Evolutionary conservation across 2,329 filamentous ascomycete species (phyloP).

Genomic region (Plectosphaerella plurivora): DNA sequence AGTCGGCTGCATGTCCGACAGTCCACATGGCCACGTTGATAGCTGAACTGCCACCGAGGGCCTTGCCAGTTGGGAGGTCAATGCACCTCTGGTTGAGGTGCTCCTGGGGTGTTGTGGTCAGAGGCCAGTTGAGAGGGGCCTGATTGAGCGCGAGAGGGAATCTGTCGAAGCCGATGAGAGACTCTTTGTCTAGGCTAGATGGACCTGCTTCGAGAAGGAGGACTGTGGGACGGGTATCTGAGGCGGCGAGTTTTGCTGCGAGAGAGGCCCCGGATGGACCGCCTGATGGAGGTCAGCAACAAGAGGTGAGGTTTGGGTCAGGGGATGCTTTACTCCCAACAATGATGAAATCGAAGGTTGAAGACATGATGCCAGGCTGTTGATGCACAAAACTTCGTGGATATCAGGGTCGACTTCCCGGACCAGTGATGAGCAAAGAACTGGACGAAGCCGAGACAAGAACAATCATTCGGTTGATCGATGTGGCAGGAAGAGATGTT

Average conservation of each 20-base stretch:
- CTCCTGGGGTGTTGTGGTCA: background rate
- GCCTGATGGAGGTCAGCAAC: background rate
- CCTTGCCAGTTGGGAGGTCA: background rate
- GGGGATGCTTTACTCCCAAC: background rate
- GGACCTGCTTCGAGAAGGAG: background rate
- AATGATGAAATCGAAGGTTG: background rate
- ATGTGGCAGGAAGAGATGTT: too few relatives aligned
- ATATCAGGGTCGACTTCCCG: too few relatives aligned
- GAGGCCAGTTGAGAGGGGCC: background rate
- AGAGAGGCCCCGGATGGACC: background rate
- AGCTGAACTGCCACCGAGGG: background rate
- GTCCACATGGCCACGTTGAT: background rate
- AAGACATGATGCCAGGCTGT: too few relatives aligned
- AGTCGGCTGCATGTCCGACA: background rate
- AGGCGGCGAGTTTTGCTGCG: background rate
- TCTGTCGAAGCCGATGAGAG: background rate
- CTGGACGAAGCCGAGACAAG: too few relatives aligned
- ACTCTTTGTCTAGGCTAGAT: background rate
- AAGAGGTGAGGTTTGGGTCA: background rate
- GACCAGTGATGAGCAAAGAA: too few relatives aligned
- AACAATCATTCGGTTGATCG: too few relatives aligned
- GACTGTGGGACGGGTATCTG: background rate
- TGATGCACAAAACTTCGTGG: too few relatives aligned
- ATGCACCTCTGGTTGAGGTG: background rate
- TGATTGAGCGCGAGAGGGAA: too few relatives aligned